Conservation (phyloP, 805 yeast genomes). For the Kodamaea leandrae region DNA sequence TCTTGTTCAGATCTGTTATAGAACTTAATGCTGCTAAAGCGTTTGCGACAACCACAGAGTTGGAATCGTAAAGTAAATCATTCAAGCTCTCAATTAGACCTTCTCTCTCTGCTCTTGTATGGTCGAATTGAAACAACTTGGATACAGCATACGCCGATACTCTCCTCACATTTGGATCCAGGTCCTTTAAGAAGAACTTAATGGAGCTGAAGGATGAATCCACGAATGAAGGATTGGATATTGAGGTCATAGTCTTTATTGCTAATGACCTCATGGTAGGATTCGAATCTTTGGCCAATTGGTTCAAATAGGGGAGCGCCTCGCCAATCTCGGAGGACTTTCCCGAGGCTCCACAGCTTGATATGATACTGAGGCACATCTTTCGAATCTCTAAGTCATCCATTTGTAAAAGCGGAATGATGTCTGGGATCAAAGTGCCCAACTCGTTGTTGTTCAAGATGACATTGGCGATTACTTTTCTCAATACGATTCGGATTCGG, state of each 20-base stretch:
- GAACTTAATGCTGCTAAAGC: slow-evolving; percentile 66
- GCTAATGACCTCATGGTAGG: slow-evolving; percentile 58
- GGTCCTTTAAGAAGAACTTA: slow-evolving; percentile 36
- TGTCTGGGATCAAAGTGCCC: slow-evolving; percentile 58
- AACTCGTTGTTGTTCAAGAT: slow-evolving; percentile 81
- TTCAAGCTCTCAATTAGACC: slow-evolving; percentile 50
- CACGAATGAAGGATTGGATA: slow-evolving; percentile 53
- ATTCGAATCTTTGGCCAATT: slow-evolving; percentile 50
- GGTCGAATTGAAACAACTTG: slow-evolving; percentile 57
- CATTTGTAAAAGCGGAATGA: slow-evolving; percentile 13
- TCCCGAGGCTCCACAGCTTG: slow-evolving; percentile 56
- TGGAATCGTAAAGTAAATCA: slow-evolving; percentile 52
- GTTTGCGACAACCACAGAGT: slow-evolving; percentile 63
- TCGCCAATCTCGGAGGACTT: slow-evolving; percentile 51
- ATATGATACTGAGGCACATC: slow-evolving; percentile 65
- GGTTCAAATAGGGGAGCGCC: slow-evolving; percentile 53
- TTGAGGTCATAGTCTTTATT: slow-evolving; percentile 58
- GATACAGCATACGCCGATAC: slow-evolving; percentile 70
- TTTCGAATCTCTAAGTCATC: slow-evolving; percentile 17
- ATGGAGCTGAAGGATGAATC: slow-evolving; percentile 46
- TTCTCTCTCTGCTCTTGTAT: slow-evolving; percentile 40
- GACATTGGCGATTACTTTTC: slow-evolving; percentile 77
- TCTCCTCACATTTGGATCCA: slow-evolving; percentile 60
- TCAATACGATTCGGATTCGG: slow-evolving; percentile 43
- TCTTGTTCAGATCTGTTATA: slow-evolving; percentile 55